These are phyloP conservation scores for Arabis hirsuta DNA, from an alignment of 345 rosid genomes.

Conservation along the genomic window DNA sequence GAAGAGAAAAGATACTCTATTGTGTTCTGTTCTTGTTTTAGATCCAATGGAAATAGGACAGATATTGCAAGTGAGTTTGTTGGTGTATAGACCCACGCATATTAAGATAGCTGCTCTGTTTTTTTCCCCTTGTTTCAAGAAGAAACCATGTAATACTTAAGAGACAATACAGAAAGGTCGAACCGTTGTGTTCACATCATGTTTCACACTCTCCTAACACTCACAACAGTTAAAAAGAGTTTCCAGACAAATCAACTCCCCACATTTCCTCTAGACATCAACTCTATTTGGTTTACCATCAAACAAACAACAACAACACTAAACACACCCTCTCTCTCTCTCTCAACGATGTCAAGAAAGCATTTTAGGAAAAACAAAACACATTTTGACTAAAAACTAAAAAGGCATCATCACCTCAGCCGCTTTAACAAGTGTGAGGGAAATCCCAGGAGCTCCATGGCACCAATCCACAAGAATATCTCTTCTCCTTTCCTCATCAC, in stretches of 20 bases:
- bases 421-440: constrained; percentile 67
- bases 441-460: constrained; percentile 79
- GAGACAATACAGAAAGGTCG: constrained; percentile 23
- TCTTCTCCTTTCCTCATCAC: constrained; percentile 50
- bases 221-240: constrained; percentile 6
- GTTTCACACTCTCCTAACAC: constrained; percentile 25
- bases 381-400: neutral
- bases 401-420: constrained; percentile 54
- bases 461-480: constrained; percentile 77
- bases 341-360: neutral
- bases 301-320: constrained; percentile 13
- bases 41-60: constrained; percentile 22
- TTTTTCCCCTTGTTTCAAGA: constrained; percentile 10
- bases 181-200: constrained; percentile 16
- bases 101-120: constrained; percentile 16
- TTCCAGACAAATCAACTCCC: neutral
- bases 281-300: constrained; percentile 1
- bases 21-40: constrained; percentile 29
- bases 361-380: neutral
- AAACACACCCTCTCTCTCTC: neutral
- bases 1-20: neutral
- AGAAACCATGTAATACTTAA: constrained; percentile 28
- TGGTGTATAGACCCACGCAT: constrained; percentile 16
- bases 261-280: constrained; percentile 13
- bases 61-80: constrained; percentile 24